phyloP scores from a whole-genome alignment of 305 asterid genomes.

The Fraxinus sp. region DNA sequence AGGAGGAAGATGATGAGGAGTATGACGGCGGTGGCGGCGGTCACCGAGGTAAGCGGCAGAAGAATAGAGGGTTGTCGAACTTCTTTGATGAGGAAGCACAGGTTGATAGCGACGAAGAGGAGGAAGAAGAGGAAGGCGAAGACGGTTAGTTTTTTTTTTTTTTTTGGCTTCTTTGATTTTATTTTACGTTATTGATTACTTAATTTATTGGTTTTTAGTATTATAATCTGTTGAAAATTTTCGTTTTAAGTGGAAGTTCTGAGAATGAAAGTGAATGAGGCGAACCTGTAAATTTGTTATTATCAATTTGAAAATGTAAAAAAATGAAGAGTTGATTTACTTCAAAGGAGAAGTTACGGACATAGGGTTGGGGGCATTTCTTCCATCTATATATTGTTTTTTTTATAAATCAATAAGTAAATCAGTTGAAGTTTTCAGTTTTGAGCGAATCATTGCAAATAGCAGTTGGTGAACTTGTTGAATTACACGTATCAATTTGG shows the following conservation, averaged over 20 bases:
- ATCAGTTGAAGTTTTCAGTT: neutral
- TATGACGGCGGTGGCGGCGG: conserved; percentile 40
- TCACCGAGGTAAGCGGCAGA: conserved; percentile 40
- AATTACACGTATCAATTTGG: neutral
- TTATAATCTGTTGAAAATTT: neutral
- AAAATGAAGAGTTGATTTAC: conserved; percentile 10
- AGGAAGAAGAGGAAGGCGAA: conserved; percentile 91
- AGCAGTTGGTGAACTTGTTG: neutral
- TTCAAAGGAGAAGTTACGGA: conserved; percentile 12
- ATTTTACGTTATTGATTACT: neutral
- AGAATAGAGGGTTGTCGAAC: conserved; percentile 43
- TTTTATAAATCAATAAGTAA: neutral
- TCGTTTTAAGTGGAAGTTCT: neutral
- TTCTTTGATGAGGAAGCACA: conserved; percentile 78
- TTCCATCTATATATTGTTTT: neutral
- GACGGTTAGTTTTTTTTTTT: conserved; percentile 56
- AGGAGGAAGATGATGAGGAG: conserved; percentile 67
- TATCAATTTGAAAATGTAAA: neutral
- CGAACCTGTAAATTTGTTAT: neutral
- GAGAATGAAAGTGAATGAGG: neutral
- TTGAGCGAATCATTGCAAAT: neutral
- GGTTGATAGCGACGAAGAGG: conserved; percentile 82
- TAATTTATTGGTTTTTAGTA: neutral
- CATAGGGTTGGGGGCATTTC: neutral
- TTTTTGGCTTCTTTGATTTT: neutral